phyloP scores from a whole-genome alignment of 192 early-diverging fungal species.

The Ambispora gerdemannii region DNA sequence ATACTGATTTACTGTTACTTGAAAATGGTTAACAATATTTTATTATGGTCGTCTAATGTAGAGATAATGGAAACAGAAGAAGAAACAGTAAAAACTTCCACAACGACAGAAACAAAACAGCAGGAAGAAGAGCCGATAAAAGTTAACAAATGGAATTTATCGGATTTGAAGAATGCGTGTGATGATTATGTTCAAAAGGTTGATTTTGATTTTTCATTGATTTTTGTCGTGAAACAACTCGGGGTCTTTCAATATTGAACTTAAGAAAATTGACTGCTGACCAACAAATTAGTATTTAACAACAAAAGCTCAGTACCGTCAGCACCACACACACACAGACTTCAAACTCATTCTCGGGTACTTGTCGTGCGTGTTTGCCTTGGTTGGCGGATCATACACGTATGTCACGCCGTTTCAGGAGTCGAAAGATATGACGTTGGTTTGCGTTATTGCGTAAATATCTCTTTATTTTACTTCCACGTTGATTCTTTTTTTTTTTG shows the following conservation, averaged over 20 bases:
- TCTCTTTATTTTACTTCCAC: slow-evolving; percentile 20
- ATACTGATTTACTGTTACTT: too few species aligned
- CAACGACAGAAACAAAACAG: slow-evolving; percentile 23
- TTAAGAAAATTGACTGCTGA: too few species aligned
- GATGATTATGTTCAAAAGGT: slow-evolving; percentile 63
- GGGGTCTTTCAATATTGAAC: too few species aligned
- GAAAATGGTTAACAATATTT: too few species aligned
- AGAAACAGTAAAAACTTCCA: too few species aligned
- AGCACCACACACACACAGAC: slow-evolving; percentile 80
- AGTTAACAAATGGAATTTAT: slow-evolving; percentile 41
- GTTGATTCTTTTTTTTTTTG: not conserved
- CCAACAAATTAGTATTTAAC: too few species aligned
- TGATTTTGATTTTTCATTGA: slow-evolving; percentile 17
- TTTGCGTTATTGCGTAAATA: slow-evolving; percentile 60
- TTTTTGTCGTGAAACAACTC: not conserved
- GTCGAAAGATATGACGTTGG: slow-evolving; percentile 57
- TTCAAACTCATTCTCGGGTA: slow-evolving; percentile 81
- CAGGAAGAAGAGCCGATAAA: slow-evolving; percentile 31
- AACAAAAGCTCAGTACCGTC: slow-evolving; percentile 50
- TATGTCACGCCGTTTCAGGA: slow-evolving; percentile 64
- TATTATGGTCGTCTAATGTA: too few species aligned
- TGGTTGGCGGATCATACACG: slow-evolving; percentile 64
- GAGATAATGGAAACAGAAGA: too few species aligned
- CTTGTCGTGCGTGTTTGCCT: slow-evolving; percentile 69
- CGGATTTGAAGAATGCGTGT: slow-evolving; percentile 60